Conservation (phyloP, 345 rosid species). For the Citrus trifoliata region DNA sequence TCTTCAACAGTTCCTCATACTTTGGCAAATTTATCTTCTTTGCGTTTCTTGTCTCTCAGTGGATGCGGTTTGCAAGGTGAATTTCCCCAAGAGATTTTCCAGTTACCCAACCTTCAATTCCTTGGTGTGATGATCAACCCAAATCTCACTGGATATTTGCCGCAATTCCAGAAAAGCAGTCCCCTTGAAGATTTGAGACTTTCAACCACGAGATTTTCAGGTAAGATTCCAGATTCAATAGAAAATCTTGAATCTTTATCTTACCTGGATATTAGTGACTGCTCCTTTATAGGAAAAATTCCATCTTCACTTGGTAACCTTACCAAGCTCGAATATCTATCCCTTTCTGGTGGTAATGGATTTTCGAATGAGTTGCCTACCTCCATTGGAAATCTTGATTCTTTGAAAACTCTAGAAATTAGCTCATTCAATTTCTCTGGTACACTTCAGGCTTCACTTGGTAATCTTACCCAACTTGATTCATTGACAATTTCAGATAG, state of each 20-base stretch:
- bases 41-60: background rate
- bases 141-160: background rate
- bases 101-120: background rate
- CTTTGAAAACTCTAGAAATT: background rate
- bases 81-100: background rate
- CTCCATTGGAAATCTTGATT: background rate
- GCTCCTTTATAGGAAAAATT: background rate
- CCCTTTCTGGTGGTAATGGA: background rate
- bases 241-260: background rate
- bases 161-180: background rate
- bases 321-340: background rate
- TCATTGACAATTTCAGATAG: background rate
- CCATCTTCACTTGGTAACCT: background rate
- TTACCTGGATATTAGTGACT: background rate
- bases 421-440: background rate
- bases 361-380: background rate
- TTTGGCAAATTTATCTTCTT: background rate
- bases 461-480: background rate
- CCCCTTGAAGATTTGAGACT: background rate
- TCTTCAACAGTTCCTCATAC: background rate
- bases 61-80: background rate
- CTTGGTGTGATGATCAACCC: rapidly evolving
- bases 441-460: background rate
- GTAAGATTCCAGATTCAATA: background rate
- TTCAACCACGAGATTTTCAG: background rate